A percentile compares a stretch with the other conserved stretches of the same genome.
Evolutionary conservation across 2,329 filamentous ascomycete genomes (phyloP).

Genomic region (Pseudocercospora cruenta): DNA sequence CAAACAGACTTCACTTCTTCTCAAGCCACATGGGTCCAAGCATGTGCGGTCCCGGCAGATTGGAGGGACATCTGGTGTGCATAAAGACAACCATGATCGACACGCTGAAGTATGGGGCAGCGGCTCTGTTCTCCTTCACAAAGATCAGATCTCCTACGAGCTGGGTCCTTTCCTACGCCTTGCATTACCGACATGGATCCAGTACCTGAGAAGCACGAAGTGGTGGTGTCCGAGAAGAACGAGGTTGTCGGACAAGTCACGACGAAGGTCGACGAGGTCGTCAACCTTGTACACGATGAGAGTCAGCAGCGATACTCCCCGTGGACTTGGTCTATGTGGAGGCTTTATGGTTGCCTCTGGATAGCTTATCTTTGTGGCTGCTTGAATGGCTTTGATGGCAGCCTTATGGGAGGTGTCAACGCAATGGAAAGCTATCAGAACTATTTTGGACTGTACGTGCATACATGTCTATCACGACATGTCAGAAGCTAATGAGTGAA

Average conservation of each 20-base stretch:
- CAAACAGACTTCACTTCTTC: background rate
- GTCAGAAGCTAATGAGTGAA: background rate
- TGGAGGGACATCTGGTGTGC: background rate
- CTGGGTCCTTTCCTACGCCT: background rate
- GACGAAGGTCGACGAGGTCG: conserved; percentile 9
- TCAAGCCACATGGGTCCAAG: background rate
- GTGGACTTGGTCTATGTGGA: conserved; percentile 12
- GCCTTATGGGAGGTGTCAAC: conserved; percentile 11
- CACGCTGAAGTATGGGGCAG: background rate
- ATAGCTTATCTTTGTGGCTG: conserved; percentile 10
- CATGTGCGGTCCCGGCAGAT: background rate
- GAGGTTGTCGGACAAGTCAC: conserved; percentile 7
- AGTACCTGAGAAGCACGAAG: background rate
- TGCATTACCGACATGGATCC: background rate
- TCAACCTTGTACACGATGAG: conserved; percentile 8
- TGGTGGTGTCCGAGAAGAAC: conserved; percentile 3
- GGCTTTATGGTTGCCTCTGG: conserved; percentile 12
- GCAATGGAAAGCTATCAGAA: conserved; percentile 8
- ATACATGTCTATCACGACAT: background rate
- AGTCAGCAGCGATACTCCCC: conserved; percentile 8
- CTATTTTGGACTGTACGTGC: conserved; percentile 2
- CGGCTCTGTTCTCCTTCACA: background rate
- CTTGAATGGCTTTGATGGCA: conserved; percentile 11
- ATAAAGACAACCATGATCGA: conserved; percentile 2
- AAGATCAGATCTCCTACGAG: background rate